Evolutionary conservation across 2,329 filamentous ascomycete genomes (phyloP).

Genomic region (Colletotrichum lindemuthianum): DNA sequence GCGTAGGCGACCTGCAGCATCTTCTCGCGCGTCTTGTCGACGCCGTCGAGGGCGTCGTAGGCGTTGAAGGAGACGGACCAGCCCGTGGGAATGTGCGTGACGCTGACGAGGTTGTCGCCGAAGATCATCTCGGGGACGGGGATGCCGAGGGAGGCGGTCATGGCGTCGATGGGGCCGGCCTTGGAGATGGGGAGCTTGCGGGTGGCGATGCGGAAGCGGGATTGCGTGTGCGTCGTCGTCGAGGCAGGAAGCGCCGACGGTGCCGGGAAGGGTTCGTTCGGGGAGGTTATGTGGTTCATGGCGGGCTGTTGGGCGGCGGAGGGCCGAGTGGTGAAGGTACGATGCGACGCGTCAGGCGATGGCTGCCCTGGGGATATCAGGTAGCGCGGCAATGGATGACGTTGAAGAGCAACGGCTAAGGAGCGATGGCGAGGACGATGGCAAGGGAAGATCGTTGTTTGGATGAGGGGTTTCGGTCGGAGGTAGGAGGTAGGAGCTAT

Average conservation of each 20-base stretch:
- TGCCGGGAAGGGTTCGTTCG: slow-evolving; percentile 65
- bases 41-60: slow-evolving; percentile 85
- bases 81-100: slow-evolving; percentile 77
- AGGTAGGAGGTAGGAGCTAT: slow-evolving; percentile 24
- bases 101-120: slow-evolving; percentile 86
- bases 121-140: slow-evolving; percentile 99
- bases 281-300: slow-evolving; percentile 53
- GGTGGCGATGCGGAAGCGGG: slow-evolving; percentile 78
- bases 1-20: slow-evolving; percentile 97
- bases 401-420: too few relatives aligned
- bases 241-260: slow-evolving; percentile 60
- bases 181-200: slow-evolving; percentile 96
- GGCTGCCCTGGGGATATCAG: too few relatives aligned
- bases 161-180: slow-evolving; percentile 85
- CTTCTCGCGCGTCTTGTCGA: slow-evolving; percentile 90
- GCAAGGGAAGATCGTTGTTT: not conserved
- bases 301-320: too few relatives aligned
- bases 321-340: too few relatives aligned
- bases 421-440: too few relatives aligned
- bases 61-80: slow-evolving; percentile 88
- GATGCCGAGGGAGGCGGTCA: slow-evolving; percentile 83
- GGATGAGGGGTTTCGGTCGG: slow-evolving; percentile 17
- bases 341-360: too few relatives aligned
- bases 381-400: too few relatives aligned
- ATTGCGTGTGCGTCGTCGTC: slow-evolving; percentile 67